A percentile compares a stretch with the other conserved stretches of the same genome.
Evolutionary conservation across 2,329 filamentous ascomycete species (phyloP).

Genomic region (Epichloe glyceriae): DNA sequence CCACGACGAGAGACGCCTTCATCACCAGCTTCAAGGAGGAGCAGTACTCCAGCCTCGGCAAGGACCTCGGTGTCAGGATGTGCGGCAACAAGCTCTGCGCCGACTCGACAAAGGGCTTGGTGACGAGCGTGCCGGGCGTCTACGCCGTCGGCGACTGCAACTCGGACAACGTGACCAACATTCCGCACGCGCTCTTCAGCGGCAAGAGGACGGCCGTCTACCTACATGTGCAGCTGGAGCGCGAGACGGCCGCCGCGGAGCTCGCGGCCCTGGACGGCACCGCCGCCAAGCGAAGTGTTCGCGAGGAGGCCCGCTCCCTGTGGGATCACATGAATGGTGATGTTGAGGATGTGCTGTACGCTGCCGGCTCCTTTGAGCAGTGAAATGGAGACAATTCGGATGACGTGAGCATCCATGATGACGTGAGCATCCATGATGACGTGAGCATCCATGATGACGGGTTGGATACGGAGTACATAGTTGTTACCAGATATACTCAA

Average conservation of each 20-base stretch:
- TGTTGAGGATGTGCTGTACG: constrained; percentile 30
- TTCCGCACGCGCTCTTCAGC: constrained; percentile 46
- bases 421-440: too few relatives aligned
- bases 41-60: constrained; percentile 35
- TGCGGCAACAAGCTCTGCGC: constrained; percentile 30
- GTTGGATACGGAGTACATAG: too few relatives aligned
- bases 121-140: constrained; percentile 39
- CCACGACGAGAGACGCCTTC: constrained; percentile 36
- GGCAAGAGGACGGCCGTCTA: constrained; percentile 46
- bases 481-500: too few relatives aligned
- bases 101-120: constrained; percentile 26
- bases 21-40: constrained; percentile 33
- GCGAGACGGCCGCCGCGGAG: constrained; percentile 24
- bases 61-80: constrained; percentile 33
- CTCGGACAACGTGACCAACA: constrained; percentile 45
- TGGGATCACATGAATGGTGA: constrained; percentile 34
- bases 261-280: constrained; percentile 13
- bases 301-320: constrained; percentile 25
- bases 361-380: constrained; percentile 21
- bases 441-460: too few relatives aligned
- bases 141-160: constrained; percentile 49
- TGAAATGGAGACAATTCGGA: neutral
- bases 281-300: constrained; percentile 16
- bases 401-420: too few relatives aligned
- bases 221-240: constrained; percentile 35